Base-by-base conservation (phyloP, 2,329 filamentous ascomycete species). In the Ceratocystis cacaofunesta region DNA sequence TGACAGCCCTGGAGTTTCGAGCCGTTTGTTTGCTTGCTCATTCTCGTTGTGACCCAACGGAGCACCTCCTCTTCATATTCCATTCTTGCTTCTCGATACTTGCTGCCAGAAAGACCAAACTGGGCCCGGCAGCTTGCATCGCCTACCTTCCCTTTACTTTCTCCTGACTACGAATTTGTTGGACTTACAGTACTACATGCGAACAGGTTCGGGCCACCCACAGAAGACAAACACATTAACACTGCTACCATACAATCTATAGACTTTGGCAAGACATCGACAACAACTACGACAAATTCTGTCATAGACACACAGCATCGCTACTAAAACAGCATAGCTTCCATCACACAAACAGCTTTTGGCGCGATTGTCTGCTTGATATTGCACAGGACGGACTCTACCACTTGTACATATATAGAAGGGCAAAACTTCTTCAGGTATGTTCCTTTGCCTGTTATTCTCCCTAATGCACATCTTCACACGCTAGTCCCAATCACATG, bases 191-290 rank as follows among this genome's bases (percentile, higher is more conserved):
- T 46, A 48, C 17, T 62, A 10, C 10, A 25, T 46, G 75, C 75
- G 75, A 78, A 78, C 76, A 77, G 74, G 75, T 77, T 76, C 75
- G 73, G 76, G 76, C 71, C 75, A 74, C 72, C 73, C 75, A 75
- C 76, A 77, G 76, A 22, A 52, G n/a, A 55, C 62, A 63, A 63
- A 52, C 46, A 57, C 25, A 57, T 57, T 57, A 28, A 57, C 28
- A 57, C 52, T 28, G 10, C 52, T 30, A 17, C 22, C 22, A 50
- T 25, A 17, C 22, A 15, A 57, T 22, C 22, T 57, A 25, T 1
- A 57, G 52, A 30, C 52, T 5, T 41, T 41, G 36, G 30, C 25
- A 30, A 57, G 52, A 57, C 22, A 15, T 3, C 36, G 52, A n/a
- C 28, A 28, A 32, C 52, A 17, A 30, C 52, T 17, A 32, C 52